Base-by-base conservation (phyloP, 768 basidiomycete genomes). In the Leccinum ochraceum region DNA sequence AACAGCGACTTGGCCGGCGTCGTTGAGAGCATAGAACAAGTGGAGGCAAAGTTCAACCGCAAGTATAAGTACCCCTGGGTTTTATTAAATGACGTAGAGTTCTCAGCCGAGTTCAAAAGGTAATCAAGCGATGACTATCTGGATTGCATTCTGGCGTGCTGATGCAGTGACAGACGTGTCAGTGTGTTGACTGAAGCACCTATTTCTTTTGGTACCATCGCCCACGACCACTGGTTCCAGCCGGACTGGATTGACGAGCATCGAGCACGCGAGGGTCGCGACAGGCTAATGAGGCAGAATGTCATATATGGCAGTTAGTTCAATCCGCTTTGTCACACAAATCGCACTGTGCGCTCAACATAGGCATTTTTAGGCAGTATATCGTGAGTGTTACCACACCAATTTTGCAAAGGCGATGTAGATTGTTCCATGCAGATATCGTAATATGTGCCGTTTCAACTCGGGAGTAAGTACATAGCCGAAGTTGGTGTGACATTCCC, bases 381-480 rank as follows among this genome's bases (percentile, higher is more conserved):
- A 6, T 75, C 80, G 79, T 80, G 56, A 66, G 77, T 75, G 14
- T 54, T 10, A 16, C 49, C 50, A 24, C 28, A 20, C 30, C 4
- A 26, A 10, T 24, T n/a, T 49, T 26, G 17, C 14, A 50, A 13
- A 14, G 20, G 11, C 14, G 9, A 51, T n/a, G 26, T 6, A 13
- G 13, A 53, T 44, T 42, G 10, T 16, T 30, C 51, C 11, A 24
- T 8, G 37, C 22, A 81, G 77, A n/a, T 89, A 90, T 65, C 80
- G 87, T n/a, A 87, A 89, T 58, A 89, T 90, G 89, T 90, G 89
- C 69, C 79, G 88, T 39, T 90, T 83, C 74, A 87, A 89, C 71
- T 88, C 86, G 1, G 88, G 86, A 2, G 85, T 86, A 63, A 61
- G 82, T 71, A 28, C 10, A 32, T 37, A 44, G n/a, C 48, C 48